Conservation (phyloP, 495 filamentous ascomycete genomes). For the Penicillium fimorum region DNA sequence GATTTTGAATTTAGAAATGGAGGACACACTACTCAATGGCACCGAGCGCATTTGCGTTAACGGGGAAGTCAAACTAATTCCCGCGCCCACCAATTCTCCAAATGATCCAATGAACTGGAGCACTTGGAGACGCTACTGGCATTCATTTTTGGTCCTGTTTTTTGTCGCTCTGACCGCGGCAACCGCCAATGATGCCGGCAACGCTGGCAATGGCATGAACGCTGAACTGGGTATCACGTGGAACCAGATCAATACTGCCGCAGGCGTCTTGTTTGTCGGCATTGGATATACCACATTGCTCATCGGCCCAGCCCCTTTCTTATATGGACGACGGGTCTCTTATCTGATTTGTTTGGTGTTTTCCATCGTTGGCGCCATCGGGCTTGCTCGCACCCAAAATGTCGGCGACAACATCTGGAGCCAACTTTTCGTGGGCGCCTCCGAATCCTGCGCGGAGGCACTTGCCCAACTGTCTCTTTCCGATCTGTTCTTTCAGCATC, state of each 20-base stretch:
- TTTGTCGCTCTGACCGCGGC: constrained; percentile 29
- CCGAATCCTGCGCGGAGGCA: constrained; percentile 31
- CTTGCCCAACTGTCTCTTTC: constrained; percentile 29
- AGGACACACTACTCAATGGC: constrained; percentile 17
- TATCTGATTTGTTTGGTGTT: constrained; percentile 27
- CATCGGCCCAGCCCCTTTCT: constrained; percentile 22
- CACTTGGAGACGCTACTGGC: constrained; percentile 39
- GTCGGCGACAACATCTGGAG: constrained; percentile 28
- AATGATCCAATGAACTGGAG: constrained; percentile 57
- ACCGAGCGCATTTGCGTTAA: constrained; percentile 20
- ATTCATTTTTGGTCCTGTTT: constrained; percentile 24
- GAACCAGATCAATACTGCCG: constrained; percentile 24
- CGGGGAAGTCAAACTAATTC: constrained; percentile 47
- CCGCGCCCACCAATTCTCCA: constrained; percentile 48
- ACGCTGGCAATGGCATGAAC: constrained; percentile 28
- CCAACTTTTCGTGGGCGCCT: constrained; percentile 30
- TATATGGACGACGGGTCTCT: constrained; percentile 26
- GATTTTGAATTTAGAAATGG: constrained; percentile 5
- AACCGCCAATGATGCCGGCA: constrained; percentile 29
- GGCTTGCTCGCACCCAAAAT: constrained; percentile 19
- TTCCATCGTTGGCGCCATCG: constrained; percentile 25
- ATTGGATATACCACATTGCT: constrained; percentile 28
- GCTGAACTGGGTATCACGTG: constrained; percentile 23
- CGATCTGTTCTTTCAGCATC: constrained; percentile 30
- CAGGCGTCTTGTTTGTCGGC: constrained; percentile 27